phyloP scores from a whole-genome alignment of 2,329 filamentous ascomycete genomes.

The Achaetomium macrosporum region DNA sequence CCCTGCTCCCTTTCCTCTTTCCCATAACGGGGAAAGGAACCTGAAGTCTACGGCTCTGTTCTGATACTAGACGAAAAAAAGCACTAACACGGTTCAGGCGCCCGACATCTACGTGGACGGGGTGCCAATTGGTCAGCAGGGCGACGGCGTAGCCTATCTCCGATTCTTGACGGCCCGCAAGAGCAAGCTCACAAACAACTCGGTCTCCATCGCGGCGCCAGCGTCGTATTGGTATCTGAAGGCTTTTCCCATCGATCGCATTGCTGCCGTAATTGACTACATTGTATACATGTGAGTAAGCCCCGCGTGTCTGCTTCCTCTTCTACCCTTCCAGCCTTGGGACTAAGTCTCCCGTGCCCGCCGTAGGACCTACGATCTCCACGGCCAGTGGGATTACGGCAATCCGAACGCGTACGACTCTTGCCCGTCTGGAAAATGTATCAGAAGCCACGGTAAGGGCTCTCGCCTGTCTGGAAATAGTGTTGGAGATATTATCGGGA shows the following conservation, averaged over 20 bases:
- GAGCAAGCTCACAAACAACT: conserved; percentile 7
- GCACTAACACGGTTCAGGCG: neutral
- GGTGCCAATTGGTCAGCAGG: conserved; percentile 20
- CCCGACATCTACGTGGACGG: conserved; percentile 30
- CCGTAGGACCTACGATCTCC: neutral
- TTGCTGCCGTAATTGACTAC: neutral
- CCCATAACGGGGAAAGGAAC: neutral
- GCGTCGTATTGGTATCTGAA: neutral
- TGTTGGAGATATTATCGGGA: no score
- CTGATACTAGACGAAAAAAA: no score
- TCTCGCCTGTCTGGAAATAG: neutral
- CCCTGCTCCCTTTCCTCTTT: neutral
- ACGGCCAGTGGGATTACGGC: neutral
- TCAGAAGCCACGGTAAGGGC: conserved; percentile 1
- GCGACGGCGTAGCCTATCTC: conserved; percentile 30
- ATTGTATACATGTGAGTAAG: neutral
- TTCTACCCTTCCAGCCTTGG: no score
- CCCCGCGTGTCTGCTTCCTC: no score
- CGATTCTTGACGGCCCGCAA: conserved; percentile 25
- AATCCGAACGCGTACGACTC: neutral
- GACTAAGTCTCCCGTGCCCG: no score
- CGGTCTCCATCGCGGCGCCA: conserved; percentile 19
- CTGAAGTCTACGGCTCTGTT: neutral
- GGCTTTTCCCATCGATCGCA: neutral
- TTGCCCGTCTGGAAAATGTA: neutral